Percentiles rank a stretch among this genome's conserved stretches.
Evolutionary conservation across 2,329 filamentous ascomycete genomes (phyloP).

Genomic region (Nigrograna mackinnonii): DNA sequence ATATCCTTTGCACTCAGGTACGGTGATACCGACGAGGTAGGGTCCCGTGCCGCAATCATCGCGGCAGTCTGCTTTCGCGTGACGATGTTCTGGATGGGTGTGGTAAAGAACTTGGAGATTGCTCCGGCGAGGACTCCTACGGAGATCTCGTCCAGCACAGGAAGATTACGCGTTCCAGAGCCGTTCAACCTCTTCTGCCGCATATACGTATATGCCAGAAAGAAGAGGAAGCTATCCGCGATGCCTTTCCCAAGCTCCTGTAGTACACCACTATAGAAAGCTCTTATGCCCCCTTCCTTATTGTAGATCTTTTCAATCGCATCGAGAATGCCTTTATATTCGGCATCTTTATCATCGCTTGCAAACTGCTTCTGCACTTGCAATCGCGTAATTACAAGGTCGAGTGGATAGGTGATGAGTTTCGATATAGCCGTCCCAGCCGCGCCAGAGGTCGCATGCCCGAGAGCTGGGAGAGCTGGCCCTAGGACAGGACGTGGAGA

Average conservation of each 20-base stretch:
- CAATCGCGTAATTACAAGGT: constrained; percentile 78
- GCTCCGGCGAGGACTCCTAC: constrained; percentile 76
- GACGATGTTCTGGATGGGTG: constrained; percentile 80
- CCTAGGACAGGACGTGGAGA: constrained; percentile 29
- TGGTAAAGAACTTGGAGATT: constrained; percentile 74
- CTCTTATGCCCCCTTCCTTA: constrained; percentile 69
- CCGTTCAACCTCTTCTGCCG: constrained; percentile 46
- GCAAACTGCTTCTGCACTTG: constrained; percentile 72
- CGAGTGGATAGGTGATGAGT: constrained; percentile 77
- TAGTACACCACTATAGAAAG: constrained; percentile 62
- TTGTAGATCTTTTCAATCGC: constrained; percentile 72
- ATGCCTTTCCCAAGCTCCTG: constrained; percentile 52
- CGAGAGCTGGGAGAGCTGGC: constrained; percentile 70
- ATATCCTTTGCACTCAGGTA: constrained; percentile 57
- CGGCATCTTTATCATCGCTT: constrained; percentile 38
- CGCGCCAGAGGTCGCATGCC: constrained; percentile 81
- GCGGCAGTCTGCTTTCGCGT: constrained; percentile 77
- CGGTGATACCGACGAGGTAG: constrained; percentile 28
- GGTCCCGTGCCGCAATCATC: constrained; percentile 48
- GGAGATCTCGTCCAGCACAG: constrained; percentile 71
- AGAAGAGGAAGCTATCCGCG: constrained; percentile 82
- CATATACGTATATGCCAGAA: constrained; percentile 73
- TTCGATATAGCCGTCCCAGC: constrained; percentile 79
- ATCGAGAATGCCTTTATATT: constrained; percentile 70
- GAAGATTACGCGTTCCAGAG: constrained; percentile 48